Evolutionary conservation across 345 rosid genomes (phyloP).

Genomic region (Alliaria petiolata): DNA sequence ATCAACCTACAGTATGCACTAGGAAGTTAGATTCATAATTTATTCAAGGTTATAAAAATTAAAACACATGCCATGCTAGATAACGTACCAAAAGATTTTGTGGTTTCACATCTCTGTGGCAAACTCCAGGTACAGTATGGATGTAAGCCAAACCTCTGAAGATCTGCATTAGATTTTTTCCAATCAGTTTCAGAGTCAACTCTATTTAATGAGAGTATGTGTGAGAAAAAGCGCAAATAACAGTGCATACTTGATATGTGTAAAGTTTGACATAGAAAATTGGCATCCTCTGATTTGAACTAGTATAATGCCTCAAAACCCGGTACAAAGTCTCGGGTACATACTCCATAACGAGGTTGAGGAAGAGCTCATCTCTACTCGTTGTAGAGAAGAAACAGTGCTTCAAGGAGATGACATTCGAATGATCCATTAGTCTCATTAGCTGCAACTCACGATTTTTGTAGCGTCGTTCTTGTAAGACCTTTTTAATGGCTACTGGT

Average conservation of each 20-base stretch:
- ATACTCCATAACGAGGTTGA: slow-evolving; percentile 83
- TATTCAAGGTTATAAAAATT: neutral
- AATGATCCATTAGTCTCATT: slow-evolving; percentile 76
- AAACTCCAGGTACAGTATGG: slow-evolving; percentile 74
- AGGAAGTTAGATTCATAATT: slow-evolving; percentile 6
- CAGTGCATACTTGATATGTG: slow-evolving; percentile 57
- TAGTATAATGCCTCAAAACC: slow-evolving; percentile 58
- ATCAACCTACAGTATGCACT: slow-evolving; percentile 52
- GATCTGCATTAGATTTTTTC: slow-evolving; percentile 45
- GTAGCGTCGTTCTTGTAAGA: slow-evolving; percentile 71
- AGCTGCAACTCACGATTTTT: slow-evolving; percentile 77
- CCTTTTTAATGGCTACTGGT: slow-evolving; percentile 78
- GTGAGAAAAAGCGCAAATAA: neutral
- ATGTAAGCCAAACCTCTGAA: slow-evolving; percentile 58
- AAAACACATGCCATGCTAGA: neutral
- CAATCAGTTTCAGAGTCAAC: neutral
- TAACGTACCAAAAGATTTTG: slow-evolving; percentile 79
- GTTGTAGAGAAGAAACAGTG: slow-evolving; percentile 89
- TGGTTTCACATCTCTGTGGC: slow-evolving; percentile 92
- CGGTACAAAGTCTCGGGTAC: slow-evolving; percentile 70
- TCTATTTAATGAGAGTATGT: neutral
- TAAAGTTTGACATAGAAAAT: slow-evolving; percentile 73
- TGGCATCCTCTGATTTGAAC: slow-evolving; percentile 69
- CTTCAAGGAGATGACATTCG: slow-evolving; percentile 72
- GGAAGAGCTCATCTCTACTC: slow-evolving; percentile 65